Conservation (phyloP, 2,329 filamentous ascomycete species). For the Fonsecaea erecta region DNA sequence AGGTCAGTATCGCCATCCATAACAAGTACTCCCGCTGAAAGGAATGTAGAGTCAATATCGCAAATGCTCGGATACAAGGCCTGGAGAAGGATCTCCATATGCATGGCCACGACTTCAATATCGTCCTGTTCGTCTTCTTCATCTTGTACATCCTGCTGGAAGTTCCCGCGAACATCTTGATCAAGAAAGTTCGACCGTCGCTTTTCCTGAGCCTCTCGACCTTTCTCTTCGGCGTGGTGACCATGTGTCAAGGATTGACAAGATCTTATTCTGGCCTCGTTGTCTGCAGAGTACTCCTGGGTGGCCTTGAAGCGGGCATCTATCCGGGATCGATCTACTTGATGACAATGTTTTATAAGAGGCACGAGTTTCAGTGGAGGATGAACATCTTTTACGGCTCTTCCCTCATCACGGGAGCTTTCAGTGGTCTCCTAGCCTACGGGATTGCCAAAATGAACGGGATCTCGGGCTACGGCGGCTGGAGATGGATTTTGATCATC, state of each 20-base stretch:
- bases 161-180: conserved; percentile 54
- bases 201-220: conserved; percentile 7
- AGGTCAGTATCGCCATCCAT: neutral
- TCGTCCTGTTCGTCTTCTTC: conserved; percentile 39
- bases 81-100: conserved; percentile 51
- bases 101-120: conserved; percentile 47
- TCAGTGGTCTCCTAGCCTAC: conserved; percentile 57
- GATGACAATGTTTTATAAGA: conserved; percentile 42
- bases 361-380: conserved; percentile 45
- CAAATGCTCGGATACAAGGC: conserved; percentile 53
- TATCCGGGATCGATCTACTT: conserved; percentile 41
- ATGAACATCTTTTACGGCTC: conserved; percentile 42
- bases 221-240: conserved; percentile 40
- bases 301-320: conserved; percentile 44
- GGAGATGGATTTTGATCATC: conserved; percentile 47
- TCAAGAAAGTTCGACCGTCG: conserved; percentile 41
- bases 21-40: neutral
- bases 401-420: conserved; percentile 46
- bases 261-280: conserved; percentile 39
- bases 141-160: conserved; percentile 39
- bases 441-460: conserved; percentile 59
- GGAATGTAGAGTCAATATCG: conserved; percentile 44
- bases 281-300: conserved; percentile 41
- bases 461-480: conserved; percentile 21
- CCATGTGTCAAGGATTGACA: conserved; percentile 45